Conservation (phyloP, 1,139 yeast genomes). For the Blastobotrys malaysiensis region DNA sequence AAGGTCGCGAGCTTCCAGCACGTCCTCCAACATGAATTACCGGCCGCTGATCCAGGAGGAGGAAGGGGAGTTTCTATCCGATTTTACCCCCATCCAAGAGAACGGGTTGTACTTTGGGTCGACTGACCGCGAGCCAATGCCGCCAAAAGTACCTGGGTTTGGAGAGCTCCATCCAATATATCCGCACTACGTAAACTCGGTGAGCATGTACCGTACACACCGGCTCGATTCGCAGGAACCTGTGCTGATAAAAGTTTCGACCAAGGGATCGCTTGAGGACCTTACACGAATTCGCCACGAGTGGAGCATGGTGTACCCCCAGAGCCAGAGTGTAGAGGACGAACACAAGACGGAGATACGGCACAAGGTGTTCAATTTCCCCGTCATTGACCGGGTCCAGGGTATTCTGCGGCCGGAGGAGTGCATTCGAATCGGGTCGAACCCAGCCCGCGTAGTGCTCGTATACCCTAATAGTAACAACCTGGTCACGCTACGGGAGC, state of each 20-base stretch:
- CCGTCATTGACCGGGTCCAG: constrained; percentile 16
- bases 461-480: constrained; percentile 22
- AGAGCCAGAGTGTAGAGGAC: constrained; percentile 8
- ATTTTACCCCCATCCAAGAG: background rate
- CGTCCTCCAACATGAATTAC: constrained; percentile 1
- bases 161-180: constrained; percentile 22
- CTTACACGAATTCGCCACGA: constrained; percentile 28
- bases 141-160: constrained; percentile 22
- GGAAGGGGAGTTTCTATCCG: background rate
- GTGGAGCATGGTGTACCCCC: constrained; percentile 26
- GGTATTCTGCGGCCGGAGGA: constrained; percentile 25
- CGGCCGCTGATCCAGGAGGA: constrained; percentile 1
- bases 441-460: constrained; percentile 21
- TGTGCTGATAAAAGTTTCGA: constrained; percentile 24
- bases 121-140: background rate
- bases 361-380: constrained; percentile 6
- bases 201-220: constrained; percentile 26
- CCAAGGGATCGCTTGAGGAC: constrained; percentile 26
- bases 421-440: constrained; percentile 20
- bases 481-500: constrained; percentile 23
- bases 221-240: constrained; percentile 18
- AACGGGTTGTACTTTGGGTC: background rate
- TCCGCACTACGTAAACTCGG: constrained; percentile 24
- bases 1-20: constrained; percentile 8
- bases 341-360: constrained; percentile 5